Conservation (phyloP, 192 early-diverging fungal species). For the Coemansia sp. region DNA sequence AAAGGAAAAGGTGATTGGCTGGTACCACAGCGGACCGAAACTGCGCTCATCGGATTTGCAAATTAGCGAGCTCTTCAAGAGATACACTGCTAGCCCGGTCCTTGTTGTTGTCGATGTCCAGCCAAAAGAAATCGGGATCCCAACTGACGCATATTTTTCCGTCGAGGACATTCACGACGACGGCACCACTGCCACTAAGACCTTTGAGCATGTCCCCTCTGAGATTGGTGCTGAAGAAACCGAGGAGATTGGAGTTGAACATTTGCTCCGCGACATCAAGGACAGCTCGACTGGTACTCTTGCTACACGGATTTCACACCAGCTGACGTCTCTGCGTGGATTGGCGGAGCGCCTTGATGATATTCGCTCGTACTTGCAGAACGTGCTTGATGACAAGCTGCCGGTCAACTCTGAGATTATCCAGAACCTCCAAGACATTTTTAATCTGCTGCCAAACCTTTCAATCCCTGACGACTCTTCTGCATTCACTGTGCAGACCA, state of each 20-base stretch:
- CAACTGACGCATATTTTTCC: constrained; percentile 96
- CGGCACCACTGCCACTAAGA: constrained; percentile 94
- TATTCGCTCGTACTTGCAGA: constrained; percentile 84
- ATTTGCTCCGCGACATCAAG: constrained; percentile 97
- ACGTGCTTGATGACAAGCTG: constrained; percentile 81
- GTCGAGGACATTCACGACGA: constrained; percentile 99
- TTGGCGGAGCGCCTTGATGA: constrained; percentile 83
- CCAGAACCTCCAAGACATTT: constrained; percentile 98
- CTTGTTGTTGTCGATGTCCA: constrained; percentile 98
- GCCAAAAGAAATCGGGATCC: constrained; percentile 89
- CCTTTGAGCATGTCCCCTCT: constrained; percentile 95
- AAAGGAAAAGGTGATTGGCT: constrained; percentile 94
- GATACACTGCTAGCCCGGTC: constrained; percentile 92
- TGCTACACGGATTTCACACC: constrained; percentile 89
- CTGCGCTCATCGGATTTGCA: constrained; percentile 93
- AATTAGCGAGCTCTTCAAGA: constrained; percentile 98
- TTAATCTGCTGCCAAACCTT: constrained; percentile 95
- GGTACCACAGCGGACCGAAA: constrained; percentile 99
- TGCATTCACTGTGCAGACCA: constrained; percentile 90
- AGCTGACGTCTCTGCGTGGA: constrained; percentile 90
- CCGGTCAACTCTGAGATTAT: constrained; percentile 97
- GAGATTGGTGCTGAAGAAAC: constrained; percentile 98
- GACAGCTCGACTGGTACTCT: constrained; percentile 95
- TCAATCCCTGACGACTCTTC: constrained; percentile 74
- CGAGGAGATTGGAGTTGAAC: constrained; percentile 99